Percentiles rank a stretch among this genome's conserved stretches.
phyloP scores from a whole-genome alignment of 2,329 filamentous ascomycete genomes.

The Ophiostoma tasmaniense region DNA sequence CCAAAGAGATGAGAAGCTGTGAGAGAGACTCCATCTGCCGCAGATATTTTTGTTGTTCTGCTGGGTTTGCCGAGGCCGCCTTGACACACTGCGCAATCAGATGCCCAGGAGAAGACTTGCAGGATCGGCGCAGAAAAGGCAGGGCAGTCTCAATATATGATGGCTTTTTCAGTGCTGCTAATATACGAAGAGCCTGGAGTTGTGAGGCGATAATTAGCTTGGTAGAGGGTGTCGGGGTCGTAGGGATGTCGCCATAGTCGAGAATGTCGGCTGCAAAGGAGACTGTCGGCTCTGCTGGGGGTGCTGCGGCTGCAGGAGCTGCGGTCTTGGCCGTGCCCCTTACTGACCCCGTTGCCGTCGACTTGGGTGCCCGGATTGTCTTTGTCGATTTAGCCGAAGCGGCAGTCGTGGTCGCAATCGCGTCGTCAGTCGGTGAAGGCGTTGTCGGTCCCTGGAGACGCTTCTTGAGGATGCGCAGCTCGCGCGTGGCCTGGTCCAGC shows the following conservation, averaged over 20 bases:
- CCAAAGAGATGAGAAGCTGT: slow-evolving; percentile 55
- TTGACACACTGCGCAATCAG: slow-evolving; percentile 43
- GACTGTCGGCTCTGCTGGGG: slow-evolving; percentile 24
- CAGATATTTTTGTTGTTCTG: slow-evolving; percentile 47
- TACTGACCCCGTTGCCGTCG: slow-evolving; percentile 22
- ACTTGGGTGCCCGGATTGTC: slow-evolving; percentile 21
- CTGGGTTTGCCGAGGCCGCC: slow-evolving; percentile 29
- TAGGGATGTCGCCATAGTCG: slow-evolving; percentile 44
- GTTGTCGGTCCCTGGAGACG: slow-evolving; percentile 41
- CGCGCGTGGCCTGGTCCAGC: slow-evolving; percentile 59
- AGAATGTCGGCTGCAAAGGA: slow-evolving; percentile 40
- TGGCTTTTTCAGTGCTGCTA: slow-evolving; percentile 52
- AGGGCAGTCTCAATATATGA: slow-evolving; percentile 49
- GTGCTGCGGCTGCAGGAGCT: slow-evolving; percentile 31
- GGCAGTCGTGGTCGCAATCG: slow-evolving; percentile 14
- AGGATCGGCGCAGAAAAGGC: slow-evolving; percentile 44
- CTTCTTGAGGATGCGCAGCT: slow-evolving; percentile 57
- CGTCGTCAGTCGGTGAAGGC: slow-evolving; percentile 5
- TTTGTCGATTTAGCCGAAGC: slow-evolving; percentile 27
- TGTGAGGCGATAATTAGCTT: slow-evolving; percentile 55
- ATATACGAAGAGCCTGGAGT: slow-evolving; percentile 54
- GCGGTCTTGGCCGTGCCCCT: slow-evolving; percentile 24
- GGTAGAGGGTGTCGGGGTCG: slow-evolving; percentile 36
- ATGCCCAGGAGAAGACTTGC: slow-evolving; percentile 48
- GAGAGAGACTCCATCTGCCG: slow-evolving; percentile 60